Percentiles rank a stretch among this genome's conserved stretches.
Evolutionary conservation across 371 early-diverging fungal species (phyloP).

Genomic region (Catenaria anguillulae): DNA sequence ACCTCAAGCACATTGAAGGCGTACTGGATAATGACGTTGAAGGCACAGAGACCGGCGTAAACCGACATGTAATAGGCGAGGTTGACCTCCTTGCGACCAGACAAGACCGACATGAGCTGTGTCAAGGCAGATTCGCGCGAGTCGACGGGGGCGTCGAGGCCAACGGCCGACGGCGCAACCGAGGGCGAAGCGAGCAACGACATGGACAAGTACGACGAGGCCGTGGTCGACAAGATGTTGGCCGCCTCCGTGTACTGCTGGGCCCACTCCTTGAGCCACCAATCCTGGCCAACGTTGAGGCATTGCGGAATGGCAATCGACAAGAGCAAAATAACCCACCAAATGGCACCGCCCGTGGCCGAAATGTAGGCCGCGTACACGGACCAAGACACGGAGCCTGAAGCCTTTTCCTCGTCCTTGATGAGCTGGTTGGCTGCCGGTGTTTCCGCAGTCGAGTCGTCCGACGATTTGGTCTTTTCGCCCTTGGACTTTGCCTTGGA

Average conservation of each 20-base stretch:
- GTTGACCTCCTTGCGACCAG: no score
- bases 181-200: no score
- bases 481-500: neutral
- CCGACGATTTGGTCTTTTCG: no score
- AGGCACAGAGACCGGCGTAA: slow-evolving; percentile 31
- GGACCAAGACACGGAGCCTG: slow-evolving; percentile 41
- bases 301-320: slow-evolving; percentile 35
- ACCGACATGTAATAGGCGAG: slow-evolving; percentile 27
- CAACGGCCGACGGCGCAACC: no score
- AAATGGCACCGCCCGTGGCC: slow-evolving; percentile 45
- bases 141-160: slow-evolving; percentile 13
- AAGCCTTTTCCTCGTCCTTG: slow-evolving; percentile 45
- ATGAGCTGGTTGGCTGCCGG: slow-evolving; percentile 40
- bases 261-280: slow-evolving; percentile 12
- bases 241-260: slow-evolving; percentile 10
- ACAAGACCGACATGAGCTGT: no score
- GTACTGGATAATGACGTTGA: slow-evolving; percentile 16
- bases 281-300: slow-evolving; percentile 25
- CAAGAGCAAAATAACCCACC: slow-evolving; percentile 31
- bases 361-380: slow-evolving; percentile 46
- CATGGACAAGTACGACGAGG: slow-evolving; percentile 3
- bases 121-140: slow-evolving; percentile 4
- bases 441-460: slow-evolving; percentile 1
- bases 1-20: neutral
- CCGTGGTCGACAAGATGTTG: neutral